phyloP scores from a whole-genome alignment of 164 flowering plant species.

The Piper betle region DNA sequence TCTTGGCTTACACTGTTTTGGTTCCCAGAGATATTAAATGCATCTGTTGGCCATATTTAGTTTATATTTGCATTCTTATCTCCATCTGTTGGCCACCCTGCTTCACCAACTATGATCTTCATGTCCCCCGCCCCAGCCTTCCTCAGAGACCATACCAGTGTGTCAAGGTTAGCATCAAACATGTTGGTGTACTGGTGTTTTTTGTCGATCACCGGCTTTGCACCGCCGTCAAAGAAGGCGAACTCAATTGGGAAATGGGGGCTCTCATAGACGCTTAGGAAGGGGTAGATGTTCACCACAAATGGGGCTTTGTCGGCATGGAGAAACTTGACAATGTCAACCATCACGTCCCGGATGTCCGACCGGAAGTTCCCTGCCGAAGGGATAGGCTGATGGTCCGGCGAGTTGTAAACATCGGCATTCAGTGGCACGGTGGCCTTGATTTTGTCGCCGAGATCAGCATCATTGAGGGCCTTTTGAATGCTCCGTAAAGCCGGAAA shows the following conservation, averaged over 20 bases:
- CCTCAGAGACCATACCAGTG: slow-evolving; percentile 56
- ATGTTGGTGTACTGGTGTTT: slow-evolving; percentile 53
- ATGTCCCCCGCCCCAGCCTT: slow-evolving; percentile 43
- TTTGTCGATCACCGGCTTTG: slow-evolving; percentile 30
- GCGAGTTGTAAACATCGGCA: slow-evolving; percentile 80
- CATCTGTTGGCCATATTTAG: no score
- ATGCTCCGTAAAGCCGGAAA: slow-evolving; percentile 74
- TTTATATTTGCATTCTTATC: slow-evolving; percentile 33
- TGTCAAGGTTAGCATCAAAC: slow-evolving; percentile 88
- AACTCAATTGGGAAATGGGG: slow-evolving; percentile 57
- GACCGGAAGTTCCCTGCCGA: slow-evolving; percentile 62
- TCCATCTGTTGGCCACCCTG: slow-evolving; percentile 96
- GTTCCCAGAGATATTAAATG: no score
- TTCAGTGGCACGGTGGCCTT: slow-evolving; percentile 76
- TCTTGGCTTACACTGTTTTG: no score
- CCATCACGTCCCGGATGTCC: slow-evolving; percentile 54
- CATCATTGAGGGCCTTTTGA: slow-evolving; percentile 70
- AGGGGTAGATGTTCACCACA: slow-evolving; percentile 83
- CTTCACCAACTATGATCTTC: slow-evolving; percentile 69
- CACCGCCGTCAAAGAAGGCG: slow-evolving; percentile 75
- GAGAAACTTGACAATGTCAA: slow-evolving; percentile 44
- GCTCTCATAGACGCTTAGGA: slow-evolving; percentile 68
- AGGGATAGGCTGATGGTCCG: slow-evolving; percentile 25
- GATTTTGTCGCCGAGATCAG: slow-evolving; percentile 48
- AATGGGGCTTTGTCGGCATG: slow-evolving; percentile 48